Base-by-base conservation (phyloP, 2,329 filamentous ascomycete genomes). In the Rutstroemia sydowiana region DNA sequence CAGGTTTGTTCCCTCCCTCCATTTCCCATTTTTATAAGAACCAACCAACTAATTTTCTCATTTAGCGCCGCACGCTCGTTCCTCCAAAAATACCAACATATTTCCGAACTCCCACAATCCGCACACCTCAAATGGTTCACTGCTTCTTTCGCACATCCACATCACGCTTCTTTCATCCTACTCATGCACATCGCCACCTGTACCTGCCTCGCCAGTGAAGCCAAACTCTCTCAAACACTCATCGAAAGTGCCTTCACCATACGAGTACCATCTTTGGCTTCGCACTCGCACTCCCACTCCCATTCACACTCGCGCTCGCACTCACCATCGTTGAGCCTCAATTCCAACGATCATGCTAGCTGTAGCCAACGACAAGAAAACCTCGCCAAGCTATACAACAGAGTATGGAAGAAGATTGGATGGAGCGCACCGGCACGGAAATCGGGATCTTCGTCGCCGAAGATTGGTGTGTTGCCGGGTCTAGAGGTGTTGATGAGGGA, bases 101-200 rank as follows among this genome's bases (percentile, higher is more conserved):
- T 54, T 3, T 54, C 52, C 14, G 46, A 18, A 7, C 13, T 32
- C 28, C 20, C 36, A 6, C 42, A 45, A 2, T 26, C 23, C 20
- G 14, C 32, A 10, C 36, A 50, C 18, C 31, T 48, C 14, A 32
- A 41, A 40, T 54, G 52, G 52, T 54, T 50, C 41, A 39, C 45
- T 13, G 23, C 42, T n/a, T 40, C 45, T 18, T 42, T 54, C 26
- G 43, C 49, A 14, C 52, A 49, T 26, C 52, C 52, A 13, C 41
- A 49, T 11, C 52, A 54, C 23, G 52, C 52, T 7, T 6, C 49
- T 3, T 34, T 54, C 18, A 50, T 54, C 34, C 42, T 50, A 8
- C 34, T 54, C 23, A 50, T 54, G 46, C 52, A 54, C 26, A 40
- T 54, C 18, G 41, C 23, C 14, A 45, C 41, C 14, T 54, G 52